Evolutionary conservation across 768 basidiomycete genomes (phyloP).

Genomic region (Chalciporus pseudorubinellus): DNA sequence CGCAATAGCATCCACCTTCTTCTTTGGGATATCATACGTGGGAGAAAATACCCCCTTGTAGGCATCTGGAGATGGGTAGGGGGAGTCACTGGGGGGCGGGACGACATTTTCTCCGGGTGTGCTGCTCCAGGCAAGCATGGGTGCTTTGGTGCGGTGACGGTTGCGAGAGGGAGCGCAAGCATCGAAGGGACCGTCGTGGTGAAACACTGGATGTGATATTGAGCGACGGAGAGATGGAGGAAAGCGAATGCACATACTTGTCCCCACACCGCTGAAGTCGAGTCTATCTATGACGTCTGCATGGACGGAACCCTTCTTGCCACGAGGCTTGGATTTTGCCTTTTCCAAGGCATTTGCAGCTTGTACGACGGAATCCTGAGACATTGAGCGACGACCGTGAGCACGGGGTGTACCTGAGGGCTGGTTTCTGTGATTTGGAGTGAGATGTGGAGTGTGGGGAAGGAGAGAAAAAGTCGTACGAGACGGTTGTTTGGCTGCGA

Average conservation of each 20-base stretch:
- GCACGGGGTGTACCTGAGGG: constrained; percentile 22
- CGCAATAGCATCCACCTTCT: constrained; percentile 84
- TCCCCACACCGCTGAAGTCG: constrained; percentile 81
- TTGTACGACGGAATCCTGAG: constrained; percentile 46
- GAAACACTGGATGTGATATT: constrained; percentile 60
- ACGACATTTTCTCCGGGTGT: constrained; percentile 40
- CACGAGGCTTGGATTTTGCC: constrained; percentile 46
- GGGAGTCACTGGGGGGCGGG: constrained; percentile 38
- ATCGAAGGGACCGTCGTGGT: constrained; percentile 91
- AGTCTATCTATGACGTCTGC: constrained; percentile 90
- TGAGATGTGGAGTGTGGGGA: constrained; percentile 19
- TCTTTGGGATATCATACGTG: constrained; percentile 64
- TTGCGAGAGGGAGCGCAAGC: constrained; percentile 91
- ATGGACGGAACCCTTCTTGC: constrained; percentile 75
- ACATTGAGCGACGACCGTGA: constrained; percentile 45
- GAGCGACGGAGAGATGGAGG: neutral
- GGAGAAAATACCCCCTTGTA: constrained; percentile 46
- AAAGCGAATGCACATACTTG: constrained; percentile 53
- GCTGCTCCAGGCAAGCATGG: constrained; percentile 74
- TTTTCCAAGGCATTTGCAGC: constrained; percentile 43
- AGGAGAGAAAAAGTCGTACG: constrained; percentile 15
- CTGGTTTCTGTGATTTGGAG: constrained; percentile 18
- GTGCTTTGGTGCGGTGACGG: constrained; percentile 72
- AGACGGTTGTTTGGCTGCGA: constrained; percentile 55
- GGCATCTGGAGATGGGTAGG: constrained; percentile 50